Evolutionary conservation across 441 rosid species (phyloP).

Genomic region (Isatis lusitanica): DNA sequence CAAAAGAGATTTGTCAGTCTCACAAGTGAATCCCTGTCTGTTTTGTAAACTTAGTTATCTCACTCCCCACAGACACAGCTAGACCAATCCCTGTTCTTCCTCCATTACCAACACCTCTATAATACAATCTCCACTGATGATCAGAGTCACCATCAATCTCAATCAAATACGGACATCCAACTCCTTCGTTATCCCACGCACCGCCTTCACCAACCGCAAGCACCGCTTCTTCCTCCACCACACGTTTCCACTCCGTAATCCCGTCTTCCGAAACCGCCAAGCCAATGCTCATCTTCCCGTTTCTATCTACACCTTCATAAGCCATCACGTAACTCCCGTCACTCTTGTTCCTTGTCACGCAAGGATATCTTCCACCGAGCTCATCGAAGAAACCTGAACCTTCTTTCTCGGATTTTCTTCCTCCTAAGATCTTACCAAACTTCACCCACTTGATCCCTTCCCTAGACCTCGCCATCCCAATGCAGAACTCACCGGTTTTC

Average conservation of each 20-base stretch:
- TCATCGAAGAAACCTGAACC: constrained; percentile 47
- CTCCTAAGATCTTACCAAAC: constrained; percentile 69
- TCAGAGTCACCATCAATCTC: constrained; percentile 47
- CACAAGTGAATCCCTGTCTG: constrained; percentile 48
- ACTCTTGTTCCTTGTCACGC: constrained; percentile 56
- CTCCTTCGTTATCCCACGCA: constrained; percentile 54
- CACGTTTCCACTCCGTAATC: constrained; percentile 57
- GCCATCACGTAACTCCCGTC: constrained; percentile 74
- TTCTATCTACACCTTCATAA: constrained; percentile 57
- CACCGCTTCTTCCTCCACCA: constrained; percentile 43
- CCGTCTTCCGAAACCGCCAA: constrained; percentile 66
- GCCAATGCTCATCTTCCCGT: constrained; percentile 55
- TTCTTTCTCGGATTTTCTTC: constrained; percentile 43
- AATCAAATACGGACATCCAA: constrained; percentile 54
- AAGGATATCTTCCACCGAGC: constrained; percentile 52
- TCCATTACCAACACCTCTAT: constrained; percentile 46
- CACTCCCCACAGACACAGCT: constrained; percentile 49
- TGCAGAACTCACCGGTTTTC: constrained; percentile 43
- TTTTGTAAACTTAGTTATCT: constrained; percentile 43
- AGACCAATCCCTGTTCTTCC: constrained; percentile 57
- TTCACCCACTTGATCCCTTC: constrained; percentile 85
- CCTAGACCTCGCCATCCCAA: constrained; percentile 76
- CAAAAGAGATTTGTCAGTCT: constrained; percentile 1
- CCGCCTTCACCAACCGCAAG: constrained; percentile 39
- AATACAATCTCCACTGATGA: constrained; percentile 55